Percentiles rank a stretch among this genome's conserved stretches.
phyloP scores from a whole-genome alignment of 2,329 filamentous ascomycete genomes.

The Aspergillus fumigatiaffinis region DNA sequence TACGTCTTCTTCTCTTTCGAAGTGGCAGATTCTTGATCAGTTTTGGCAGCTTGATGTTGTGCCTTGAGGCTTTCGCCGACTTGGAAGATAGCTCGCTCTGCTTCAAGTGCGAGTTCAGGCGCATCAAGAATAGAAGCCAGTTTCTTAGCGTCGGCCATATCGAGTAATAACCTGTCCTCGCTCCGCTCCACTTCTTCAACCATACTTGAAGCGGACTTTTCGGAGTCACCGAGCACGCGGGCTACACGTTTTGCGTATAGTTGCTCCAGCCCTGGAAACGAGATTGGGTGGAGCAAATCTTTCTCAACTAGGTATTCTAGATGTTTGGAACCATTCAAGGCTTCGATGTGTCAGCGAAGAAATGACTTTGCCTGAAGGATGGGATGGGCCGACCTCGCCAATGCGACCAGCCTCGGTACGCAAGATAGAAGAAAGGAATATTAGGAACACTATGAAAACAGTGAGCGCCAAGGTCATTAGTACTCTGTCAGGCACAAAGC shows the following conservation, averaged over 20 bases:
- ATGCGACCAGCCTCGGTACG: slow-evolving; percentile 85
- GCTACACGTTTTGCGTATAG: slow-evolving; percentile 58
- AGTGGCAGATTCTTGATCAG: slow-evolving; percentile 8
- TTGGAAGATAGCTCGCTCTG: slow-evolving; percentile 73
- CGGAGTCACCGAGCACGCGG: slow-evolving; percentile 23
- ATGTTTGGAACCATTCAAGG: slow-evolving; percentile 78
- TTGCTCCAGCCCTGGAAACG: slow-evolving; percentile 67
- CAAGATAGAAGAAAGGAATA: slow-evolving; percentile 93
- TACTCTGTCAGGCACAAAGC: background rate
- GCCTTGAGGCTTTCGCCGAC: slow-evolving; percentile 47
- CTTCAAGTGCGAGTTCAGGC: slow-evolving; percentile 66
- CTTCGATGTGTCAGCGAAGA: slow-evolving; percentile 38
- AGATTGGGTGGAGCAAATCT: slow-evolving; percentile 62
- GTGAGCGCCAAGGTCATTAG: slow-evolving; percentile 5
- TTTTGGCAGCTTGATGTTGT: slow-evolving; percentile 16
- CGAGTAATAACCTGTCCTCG: slow-evolving; percentile 45
- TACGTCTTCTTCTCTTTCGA: slow-evolving; percentile 22
- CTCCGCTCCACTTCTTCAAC: slow-evolving; percentile 34
- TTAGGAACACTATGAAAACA: slow-evolving; percentile 68
- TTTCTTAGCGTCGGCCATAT: slow-evolving; percentile 49
- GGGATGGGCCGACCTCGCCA: slow-evolving; percentile 58
- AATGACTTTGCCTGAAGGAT: background rate
- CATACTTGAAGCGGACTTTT: slow-evolving; percentile 28
- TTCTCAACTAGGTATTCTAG: slow-evolving; percentile 76
- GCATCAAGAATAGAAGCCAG: slow-evolving; percentile 62